Conservation (phyloP, 345 rosid species). For the Citrus reticulata region DNA sequence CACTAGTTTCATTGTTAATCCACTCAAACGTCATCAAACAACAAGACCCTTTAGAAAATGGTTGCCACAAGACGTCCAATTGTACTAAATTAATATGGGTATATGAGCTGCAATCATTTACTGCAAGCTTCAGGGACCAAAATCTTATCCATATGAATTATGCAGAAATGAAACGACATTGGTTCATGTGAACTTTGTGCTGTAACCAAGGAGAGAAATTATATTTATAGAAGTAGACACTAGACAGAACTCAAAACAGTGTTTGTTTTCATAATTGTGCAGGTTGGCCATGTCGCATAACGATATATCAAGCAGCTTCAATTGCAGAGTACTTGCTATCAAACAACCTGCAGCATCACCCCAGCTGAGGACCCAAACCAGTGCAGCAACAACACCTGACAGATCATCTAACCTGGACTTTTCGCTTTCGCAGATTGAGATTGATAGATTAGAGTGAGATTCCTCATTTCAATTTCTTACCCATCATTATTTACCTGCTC, state of each 20-base stretch:
- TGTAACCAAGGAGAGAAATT: not conserved
- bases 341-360: conserved; percentile 39
- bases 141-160: not conserved
- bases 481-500: not conserved
- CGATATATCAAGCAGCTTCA: conserved; percentile 33
- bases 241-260: conserved; percentile 5
- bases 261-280: not conserved
- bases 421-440: conserved; percentile 68
- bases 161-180: not conserved
- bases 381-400: conserved; percentile 16
- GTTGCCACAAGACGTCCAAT: not conserved
- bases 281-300: conserved; percentile 62
- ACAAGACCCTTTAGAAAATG: not conserved
- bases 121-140: not conserved
- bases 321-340: conserved; percentile 66
- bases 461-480: not conserved
- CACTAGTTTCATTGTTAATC: not conserved
- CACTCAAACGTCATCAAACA: not conserved
- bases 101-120: not conserved
- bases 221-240: not conserved
- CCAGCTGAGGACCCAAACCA: conserved; percentile 15
- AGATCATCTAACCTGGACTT: conserved; percentile 61
- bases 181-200: not conserved
- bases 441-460: conserved; percentile 51
- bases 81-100: not conserved